Evolutionary conservation across 345 rosid genomes (phyloP), one percentile per base, ranked within the genome.

Genomic region (Iberis pinnata): DNA sequence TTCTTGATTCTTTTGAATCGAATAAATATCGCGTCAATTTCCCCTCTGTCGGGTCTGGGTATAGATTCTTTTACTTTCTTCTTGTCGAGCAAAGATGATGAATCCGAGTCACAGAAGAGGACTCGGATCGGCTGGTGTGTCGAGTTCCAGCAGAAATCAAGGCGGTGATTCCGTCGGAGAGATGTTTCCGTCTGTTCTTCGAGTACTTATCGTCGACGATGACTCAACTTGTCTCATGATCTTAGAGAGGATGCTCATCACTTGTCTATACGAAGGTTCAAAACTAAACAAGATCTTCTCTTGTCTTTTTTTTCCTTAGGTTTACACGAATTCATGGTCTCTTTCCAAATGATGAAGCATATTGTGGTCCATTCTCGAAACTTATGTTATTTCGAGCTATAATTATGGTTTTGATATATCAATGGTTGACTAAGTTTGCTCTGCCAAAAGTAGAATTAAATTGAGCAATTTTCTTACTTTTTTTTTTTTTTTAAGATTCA

Each of bases 141-240:
- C 87, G 8, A 78, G 83, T 41, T 75, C 58, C 32, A 65, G 71
- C 43, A 51, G 70, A 73, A 80, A 80, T 56, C 59, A 48, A 72
- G 37, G 73, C 47, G 39, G 93, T 65, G 61, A 65, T 32, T 15
- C 48, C 2, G 64, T 64, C 0, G 83, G 75, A 29, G 89, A 84
- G 70, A 77, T 80, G 71, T 83, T 60, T 58, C 96, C 98, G 22
- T 88, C 69, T 0, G 96, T 96, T 42, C 66, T 92, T 13, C 71
- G 98, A 33, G 98, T 92, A 3, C 73, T 92, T 26, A 94, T 88
- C 43, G 98, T 92, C 55, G 98, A 85, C 58, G 98, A 92, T 59
- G 98, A 92, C 82, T 88, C 83, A 2, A 85, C 96, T 12, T 92
- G 98, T 73, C 95, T 92, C 20, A 73, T 62, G 85, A 81, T 92